phyloP scores from a whole-genome alignment of 2,329 filamentous ascomycete genomes.

The Aspergillus clavatus region DNA sequence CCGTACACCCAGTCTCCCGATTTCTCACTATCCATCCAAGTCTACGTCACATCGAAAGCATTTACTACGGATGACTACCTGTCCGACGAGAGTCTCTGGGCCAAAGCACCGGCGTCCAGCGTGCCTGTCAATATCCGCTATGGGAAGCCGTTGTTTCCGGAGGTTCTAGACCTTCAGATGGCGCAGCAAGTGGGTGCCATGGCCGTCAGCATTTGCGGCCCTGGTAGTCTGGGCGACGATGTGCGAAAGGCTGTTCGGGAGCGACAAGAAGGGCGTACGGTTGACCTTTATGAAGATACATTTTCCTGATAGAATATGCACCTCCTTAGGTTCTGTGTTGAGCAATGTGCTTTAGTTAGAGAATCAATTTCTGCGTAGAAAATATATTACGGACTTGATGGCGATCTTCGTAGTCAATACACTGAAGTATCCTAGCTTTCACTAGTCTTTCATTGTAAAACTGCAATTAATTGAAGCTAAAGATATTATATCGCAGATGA shows the following conservation, averaged over 20 bases:
- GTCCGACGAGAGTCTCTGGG: constrained; percentile 23
- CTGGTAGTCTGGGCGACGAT: constrained; percentile 34
- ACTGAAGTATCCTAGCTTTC: too few relatives aligned
- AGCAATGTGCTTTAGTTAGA: too few relatives aligned
- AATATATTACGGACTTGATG: too few relatives aligned
- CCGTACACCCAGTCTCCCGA: constrained; percentile 23
- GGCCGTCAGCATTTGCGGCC: constrained; percentile 37
- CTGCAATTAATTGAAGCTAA: too few relatives aligned
- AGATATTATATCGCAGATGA: too few relatives aligned
- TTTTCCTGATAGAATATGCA: constrained; percentile 33
- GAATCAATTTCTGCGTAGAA: too few relatives aligned
- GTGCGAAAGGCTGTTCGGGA: constrained; percentile 30
- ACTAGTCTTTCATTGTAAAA: too few relatives aligned
- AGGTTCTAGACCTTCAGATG: constrained; percentile 24
- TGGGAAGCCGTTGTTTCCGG: constrained; percentile 25
- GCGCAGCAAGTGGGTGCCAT: constrained; percentile 29
- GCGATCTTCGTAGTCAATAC: too few relatives aligned
- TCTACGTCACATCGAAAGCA: constrained; percentile 25
- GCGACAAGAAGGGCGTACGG: constrained; percentile 25
- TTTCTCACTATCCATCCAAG: constrained; percentile 25
- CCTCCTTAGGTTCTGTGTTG: neutral
- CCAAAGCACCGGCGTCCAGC: constrained; percentile 18
- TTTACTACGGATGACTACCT: constrained; percentile 23
- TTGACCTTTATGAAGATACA: constrained; percentile 35
- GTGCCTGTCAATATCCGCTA: constrained; percentile 23